These are phyloP conservation scores for Strigomonas galati DNA, from an alignment of 208 protist genomes.

Conservation along the genomic window DNA sequence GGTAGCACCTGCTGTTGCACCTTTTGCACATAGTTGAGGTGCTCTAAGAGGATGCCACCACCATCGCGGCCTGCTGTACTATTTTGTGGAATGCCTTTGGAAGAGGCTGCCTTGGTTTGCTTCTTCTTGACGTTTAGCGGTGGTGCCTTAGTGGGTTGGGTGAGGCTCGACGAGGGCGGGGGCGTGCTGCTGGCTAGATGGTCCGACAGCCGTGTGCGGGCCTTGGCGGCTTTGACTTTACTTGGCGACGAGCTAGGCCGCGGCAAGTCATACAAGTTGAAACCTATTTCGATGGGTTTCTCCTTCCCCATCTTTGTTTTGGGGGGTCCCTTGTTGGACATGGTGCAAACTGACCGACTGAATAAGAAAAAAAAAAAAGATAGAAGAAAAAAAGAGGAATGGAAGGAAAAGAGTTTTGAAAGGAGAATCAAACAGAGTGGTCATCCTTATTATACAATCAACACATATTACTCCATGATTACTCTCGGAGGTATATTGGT, in stretches of 20 bases:
- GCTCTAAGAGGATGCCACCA: not conserved
- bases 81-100: not conserved
- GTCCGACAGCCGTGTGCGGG: not conserved
- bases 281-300: slow-evolving; percentile 1
- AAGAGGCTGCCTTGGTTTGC: not conserved
- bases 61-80: not conserved
- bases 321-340: not conserved
- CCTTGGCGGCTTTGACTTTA: not conserved
- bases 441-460: no score
- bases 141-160: not conserved
- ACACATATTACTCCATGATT: no score
- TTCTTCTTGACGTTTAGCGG: not conserved
- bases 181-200: not conserved
- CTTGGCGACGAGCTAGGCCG: slow-evolving; percentile 1
- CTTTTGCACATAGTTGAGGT: not conserved
- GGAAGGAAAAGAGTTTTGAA: not conserved
- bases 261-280: slow-evolving; percentile 1
- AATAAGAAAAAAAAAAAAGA: slow-evolving; percentile 6
- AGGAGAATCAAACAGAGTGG: no score
- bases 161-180: not conserved
- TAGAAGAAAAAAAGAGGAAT: not conserved
- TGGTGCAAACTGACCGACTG: not conserved
- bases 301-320: not conserved
- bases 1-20: not conserved
- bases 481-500: no score